Evolutionary conservation across 805 yeast genomes (phyloP).

Genomic region (Myxozyma melibiosi): DNA sequence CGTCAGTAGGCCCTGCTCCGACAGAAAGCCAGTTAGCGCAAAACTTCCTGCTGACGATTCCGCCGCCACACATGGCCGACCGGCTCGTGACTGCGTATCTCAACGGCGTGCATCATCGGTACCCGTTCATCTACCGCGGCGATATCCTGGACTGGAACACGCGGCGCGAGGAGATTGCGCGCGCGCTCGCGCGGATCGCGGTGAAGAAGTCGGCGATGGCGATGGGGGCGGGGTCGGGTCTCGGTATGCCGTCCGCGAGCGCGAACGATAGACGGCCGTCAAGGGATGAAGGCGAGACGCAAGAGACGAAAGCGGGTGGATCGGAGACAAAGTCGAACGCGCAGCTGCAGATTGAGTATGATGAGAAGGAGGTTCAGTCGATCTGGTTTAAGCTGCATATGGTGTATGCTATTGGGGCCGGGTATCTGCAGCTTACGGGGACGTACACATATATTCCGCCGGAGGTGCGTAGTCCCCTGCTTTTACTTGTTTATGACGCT

Average conservation of each 20-base stretch:
- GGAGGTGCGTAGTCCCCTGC: conserved; percentile 12
- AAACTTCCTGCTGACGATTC: conserved; percentile 16
- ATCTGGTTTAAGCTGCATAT: conserved; percentile 31
- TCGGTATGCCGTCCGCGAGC: conserved; percentile 1
- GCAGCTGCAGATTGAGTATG: background rate
- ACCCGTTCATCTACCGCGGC: conserved; percentile 23
- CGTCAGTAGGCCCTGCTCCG: background rate
- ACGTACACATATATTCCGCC: conserved; percentile 22
- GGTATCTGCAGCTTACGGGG: conserved; percentile 29
- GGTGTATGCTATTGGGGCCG: conserved; percentile 32
- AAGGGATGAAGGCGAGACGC: too few relatives aligned
- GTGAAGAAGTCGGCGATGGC: conserved; percentile 1
- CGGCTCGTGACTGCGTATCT: conserved; percentile 24
- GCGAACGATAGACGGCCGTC: too few relatives aligned
- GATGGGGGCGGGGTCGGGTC: background rate
- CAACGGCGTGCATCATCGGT: conserved; percentile 26
- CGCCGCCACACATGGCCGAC: conserved; percentile 19
- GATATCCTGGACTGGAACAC: conserved; percentile 19
- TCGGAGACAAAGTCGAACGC: background rate
- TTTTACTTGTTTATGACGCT: too few relatives aligned
- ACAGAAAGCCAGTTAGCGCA: conserved; percentile 16
- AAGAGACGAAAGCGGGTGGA: too few relatives aligned
- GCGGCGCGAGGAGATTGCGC: conserved; percentile 19
- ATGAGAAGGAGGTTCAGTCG: conserved; percentile 13
- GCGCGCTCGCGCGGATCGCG: conserved; percentile 13